phyloP scores from a whole-genome alignment of 306 rosid species.

The Quercus ilex region DNA sequence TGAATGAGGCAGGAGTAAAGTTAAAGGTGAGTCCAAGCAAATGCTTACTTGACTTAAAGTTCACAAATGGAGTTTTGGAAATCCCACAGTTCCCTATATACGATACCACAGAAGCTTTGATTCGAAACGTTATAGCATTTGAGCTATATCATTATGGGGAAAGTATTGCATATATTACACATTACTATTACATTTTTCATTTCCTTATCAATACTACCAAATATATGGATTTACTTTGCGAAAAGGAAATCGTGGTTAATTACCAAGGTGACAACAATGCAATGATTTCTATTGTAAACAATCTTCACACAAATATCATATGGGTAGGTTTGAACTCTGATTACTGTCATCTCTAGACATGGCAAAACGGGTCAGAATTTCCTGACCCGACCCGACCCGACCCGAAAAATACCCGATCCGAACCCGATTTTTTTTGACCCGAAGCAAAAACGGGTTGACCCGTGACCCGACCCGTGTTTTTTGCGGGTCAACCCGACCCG shows the following conservation, averaged over 20 bases:
- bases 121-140: neutral
- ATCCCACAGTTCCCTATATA: neutral
- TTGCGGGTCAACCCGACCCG: no score
- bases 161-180: neutral
- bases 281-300: constrained; percentile 15
- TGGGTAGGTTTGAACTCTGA: neutral
- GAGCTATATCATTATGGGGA: constrained; percentile 6
- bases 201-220: neutral
- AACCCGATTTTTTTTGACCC: no score
- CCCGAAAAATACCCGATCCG: no score
- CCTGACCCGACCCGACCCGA: no score
- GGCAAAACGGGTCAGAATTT: no score
- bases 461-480: no score
- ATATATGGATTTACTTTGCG: constrained; percentile 21
- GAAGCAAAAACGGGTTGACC: no score
- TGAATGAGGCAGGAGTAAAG: constrained; percentile 5
- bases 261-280: constrained; percentile 21
- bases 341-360: neutral
- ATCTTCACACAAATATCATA: constrained; percentile 1
- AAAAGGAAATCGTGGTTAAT: constrained; percentile 18
- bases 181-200: neutral
- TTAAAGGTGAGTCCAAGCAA: neutral
- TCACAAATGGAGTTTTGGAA: neutral
- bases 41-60: neutral
- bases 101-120: neutral